Evolutionary conservation across 2,329 filamentous ascomycete genomes (phyloP).

Genomic region (Aspergillus thermomutatus): DNA sequence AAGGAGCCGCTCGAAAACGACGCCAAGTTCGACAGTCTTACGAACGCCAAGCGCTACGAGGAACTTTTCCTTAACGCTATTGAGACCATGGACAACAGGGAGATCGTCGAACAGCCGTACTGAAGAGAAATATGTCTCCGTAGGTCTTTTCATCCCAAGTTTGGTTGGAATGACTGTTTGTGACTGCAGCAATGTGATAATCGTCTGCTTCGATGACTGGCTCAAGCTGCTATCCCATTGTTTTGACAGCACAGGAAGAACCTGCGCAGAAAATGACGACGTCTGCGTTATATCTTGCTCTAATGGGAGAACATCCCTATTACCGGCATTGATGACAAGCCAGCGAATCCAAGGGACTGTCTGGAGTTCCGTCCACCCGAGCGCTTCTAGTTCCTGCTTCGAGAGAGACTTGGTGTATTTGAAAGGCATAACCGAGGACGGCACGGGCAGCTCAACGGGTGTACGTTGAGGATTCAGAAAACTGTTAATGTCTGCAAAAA

Average conservation of each 20-base stretch:
- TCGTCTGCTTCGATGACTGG: conserved; percentile 60
- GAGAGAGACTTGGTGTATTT: conserved; percentile 72
- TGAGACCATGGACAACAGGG: conserved; percentile 72
- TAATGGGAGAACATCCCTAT: conserved; percentile 53
- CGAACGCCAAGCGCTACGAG: conserved; percentile 78
- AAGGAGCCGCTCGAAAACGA: conserved; percentile 85
- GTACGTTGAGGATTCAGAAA: conserved; percentile 77
- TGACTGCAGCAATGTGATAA: conserved; percentile 62
- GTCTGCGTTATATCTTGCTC: conserved; percentile 69
- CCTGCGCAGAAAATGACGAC: conserved; percentile 69
- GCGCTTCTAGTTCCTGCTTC: conserved; percentile 66
- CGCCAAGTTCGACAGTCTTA: conserved; percentile 91
- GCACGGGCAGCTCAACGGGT: conserved; percentile 75
- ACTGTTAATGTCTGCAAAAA: conserved; percentile 69
- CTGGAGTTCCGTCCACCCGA: conserved; percentile 84
- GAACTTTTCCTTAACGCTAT: conserved; percentile 87
- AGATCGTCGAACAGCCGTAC: conserved; percentile 95
- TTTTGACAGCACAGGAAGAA: conserved; percentile 79
- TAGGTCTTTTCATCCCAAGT: conserved; percentile 78
- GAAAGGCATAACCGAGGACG: conserved; percentile 78
- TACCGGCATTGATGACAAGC: conserved; percentile 65
- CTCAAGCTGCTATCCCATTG: conserved; percentile 77
- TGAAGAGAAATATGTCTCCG: conserved; percentile 86
- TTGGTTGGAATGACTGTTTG: conserved; percentile 85
- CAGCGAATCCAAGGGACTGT: conserved; percentile 82